Evolutionary conservation across 495 filamentous ascomycete genomes (phyloP), one percentile per base, ranked within the genome.

Genomic region (Aspergillus carlsbadensis): DNA sequence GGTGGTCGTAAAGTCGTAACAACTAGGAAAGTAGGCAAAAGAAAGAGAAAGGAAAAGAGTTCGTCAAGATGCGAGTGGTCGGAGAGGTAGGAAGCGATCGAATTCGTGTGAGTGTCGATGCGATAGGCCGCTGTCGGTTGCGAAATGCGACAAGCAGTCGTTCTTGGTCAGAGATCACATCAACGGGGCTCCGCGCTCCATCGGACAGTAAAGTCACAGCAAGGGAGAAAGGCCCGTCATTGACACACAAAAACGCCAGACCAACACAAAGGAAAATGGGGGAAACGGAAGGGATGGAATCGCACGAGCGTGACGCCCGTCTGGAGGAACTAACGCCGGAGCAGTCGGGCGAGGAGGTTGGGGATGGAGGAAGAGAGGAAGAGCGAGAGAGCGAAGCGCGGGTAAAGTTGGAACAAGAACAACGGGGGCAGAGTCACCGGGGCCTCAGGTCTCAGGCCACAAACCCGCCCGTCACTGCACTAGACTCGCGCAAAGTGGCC

Each of bases 1-100:
- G 61, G 60, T 58, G 64, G 50, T 58, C 61, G 59, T 63, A 72
- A 65, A 69, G 47, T 72, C 70, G 75, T 75, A 64, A 70, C 53
- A 64, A 56, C 36, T 61, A 61, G 58, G 47, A 56, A 63, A 56
- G 60, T 18, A 18, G 34, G 47, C 47, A 69, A 61, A 66, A 59
- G 57, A 43, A 62, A 59, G 51, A 59, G 51, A 67, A 69, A 59
- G 70, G 69, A 66, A 62, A 37, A 55, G 69, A 63, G 56, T 14
- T 60, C 61, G 44, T 62, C 56, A 43, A 52, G 47, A 61, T 67
- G 59, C 67, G 65, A 68, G 59, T 64, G 63, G 69, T 65, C 60
- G 70, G 65, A 63, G 52, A 39, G 33, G 20, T 48, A 33, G 37
- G 52, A 50, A 63, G 62, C 58, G 61, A 58, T 57, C 45, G 58